Conservation (phyloP, 1,284 basidiomycete genomes). For the Anthracocystis walkeri region DNA sequence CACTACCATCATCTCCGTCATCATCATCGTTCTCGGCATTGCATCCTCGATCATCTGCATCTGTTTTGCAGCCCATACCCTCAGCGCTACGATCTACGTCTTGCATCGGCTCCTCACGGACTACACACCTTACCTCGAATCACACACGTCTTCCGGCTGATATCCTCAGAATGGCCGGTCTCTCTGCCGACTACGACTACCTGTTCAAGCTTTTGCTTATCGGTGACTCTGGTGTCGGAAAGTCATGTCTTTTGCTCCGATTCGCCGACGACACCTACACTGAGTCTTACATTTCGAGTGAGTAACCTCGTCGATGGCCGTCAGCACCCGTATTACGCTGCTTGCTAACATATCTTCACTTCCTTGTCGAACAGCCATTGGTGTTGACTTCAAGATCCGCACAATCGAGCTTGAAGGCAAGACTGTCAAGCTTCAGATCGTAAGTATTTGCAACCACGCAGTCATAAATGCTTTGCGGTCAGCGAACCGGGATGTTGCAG, state of each 20-base stretch:
- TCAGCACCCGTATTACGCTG: neutral
- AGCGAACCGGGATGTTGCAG: neutral
- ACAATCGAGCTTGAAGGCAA: slow-evolving; percentile 99
- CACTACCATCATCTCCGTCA: slow-evolving; percentile 22
- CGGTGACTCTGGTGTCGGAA: slow-evolving; percentile 92
- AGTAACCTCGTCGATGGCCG: slow-evolving; percentile 22
- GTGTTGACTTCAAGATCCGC: slow-evolving; percentile 98
- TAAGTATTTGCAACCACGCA: slow-evolving; percentile 73
- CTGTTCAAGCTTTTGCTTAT: slow-evolving; percentile 72
- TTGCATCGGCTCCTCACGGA: neutral
- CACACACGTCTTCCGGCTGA: neutral
- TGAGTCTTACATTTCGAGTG: slow-evolving; percentile 72
- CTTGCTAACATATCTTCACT: neutral
- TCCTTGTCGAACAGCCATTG: slow-evolving; percentile 44
- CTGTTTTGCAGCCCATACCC: neutral
- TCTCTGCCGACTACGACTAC: slow-evolving; percentile 68
- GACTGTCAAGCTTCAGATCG: slow-evolving; percentile 99
- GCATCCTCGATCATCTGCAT: neutral
- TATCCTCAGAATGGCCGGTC: slow-evolving; percentile 52
- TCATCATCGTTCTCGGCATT: neutral
- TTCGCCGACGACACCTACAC: slow-evolving; percentile 73
- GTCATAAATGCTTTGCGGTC: neutral
- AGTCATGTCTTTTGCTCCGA: slow-evolving; percentile 73
- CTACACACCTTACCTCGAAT: neutral
- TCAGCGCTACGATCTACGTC: neutral